phyloP scores from a whole-genome alignment of 768 basidiomycete species.

The Crassisporium funariophilum region DNA sequence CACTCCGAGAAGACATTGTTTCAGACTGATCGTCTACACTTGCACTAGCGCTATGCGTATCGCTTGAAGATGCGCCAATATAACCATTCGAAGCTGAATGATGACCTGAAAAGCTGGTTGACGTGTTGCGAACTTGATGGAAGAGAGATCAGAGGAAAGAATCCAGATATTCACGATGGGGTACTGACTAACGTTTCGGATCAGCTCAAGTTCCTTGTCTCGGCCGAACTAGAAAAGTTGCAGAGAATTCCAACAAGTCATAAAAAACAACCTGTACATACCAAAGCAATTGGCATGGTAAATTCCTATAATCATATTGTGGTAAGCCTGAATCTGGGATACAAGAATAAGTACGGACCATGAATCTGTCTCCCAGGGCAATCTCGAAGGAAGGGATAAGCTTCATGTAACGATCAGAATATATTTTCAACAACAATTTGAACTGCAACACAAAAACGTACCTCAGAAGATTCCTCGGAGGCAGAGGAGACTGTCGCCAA shows the following conservation, averaged over 20 bases:
- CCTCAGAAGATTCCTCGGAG: slow-evolving; percentile 60
- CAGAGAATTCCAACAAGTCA: not conserved
- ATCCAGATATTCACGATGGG: not conserved
- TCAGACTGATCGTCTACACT: slow-evolving; percentile 43
- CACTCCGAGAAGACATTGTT: slow-evolving; percentile 46
- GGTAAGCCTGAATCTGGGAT: not conserved
- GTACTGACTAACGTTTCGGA: slow-evolving; percentile 64
- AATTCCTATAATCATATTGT: slow-evolving; percentile 50
- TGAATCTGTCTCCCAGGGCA: slow-evolving; percentile 63
- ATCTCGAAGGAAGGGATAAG: slow-evolving; percentile 73
- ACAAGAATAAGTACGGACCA: slow-evolving; percentile 40
- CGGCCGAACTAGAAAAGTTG: slow-evolving; percentile 56
- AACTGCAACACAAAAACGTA: slow-evolving; percentile 19
- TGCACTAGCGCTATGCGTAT: slow-evolving; percentile 29
- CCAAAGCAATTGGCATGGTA: slow-evolving; percentile 67
- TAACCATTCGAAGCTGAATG: slow-evolving; percentile 45
- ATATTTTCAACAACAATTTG: slow-evolving; percentile 8
- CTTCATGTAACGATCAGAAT: slow-evolving; percentile 31
- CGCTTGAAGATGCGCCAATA: slow-evolving; percentile 36
- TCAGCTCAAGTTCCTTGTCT: slow-evolving; percentile 68
- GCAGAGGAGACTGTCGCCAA: slow-evolving; percentile 58
- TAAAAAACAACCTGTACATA: slow-evolving; percentile 28
- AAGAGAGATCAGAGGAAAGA: not conserved
- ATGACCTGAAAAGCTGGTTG: slow-evolving; percentile 63
- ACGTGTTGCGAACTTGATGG: slow-evolving; percentile 44